Conservation (phyloP, 73 alveolate species). For the Paramecium biaurelia region DNA sequence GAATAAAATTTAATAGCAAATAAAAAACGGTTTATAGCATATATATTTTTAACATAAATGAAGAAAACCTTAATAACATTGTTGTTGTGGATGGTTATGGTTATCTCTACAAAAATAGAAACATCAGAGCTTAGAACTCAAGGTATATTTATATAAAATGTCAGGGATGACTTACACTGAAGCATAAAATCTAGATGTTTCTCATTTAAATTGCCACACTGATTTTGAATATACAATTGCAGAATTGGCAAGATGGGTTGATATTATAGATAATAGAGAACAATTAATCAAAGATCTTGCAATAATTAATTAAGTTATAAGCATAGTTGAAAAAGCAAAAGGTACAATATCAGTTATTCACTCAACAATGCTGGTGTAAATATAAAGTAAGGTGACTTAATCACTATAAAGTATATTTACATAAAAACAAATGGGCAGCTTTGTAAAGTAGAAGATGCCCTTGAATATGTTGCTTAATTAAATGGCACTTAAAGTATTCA, state of each 20-base stretch:
- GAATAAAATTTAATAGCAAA: neutral
- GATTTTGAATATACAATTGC: neutral
- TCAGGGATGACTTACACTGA: constrained; percentile 12
- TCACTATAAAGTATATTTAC: neutral
- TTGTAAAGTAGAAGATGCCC: neutral
- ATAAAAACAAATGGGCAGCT: neutral
- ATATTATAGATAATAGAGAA: constrained; percentile 23
- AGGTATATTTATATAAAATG: neutral
- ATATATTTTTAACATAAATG: neutral
- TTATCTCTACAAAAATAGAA: neutral
- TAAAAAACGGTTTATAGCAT: constrained; percentile 7
- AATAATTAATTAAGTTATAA: constrained; percentile 26
- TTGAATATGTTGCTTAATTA: neutral
- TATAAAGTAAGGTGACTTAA: neutral
- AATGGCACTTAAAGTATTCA: neutral
- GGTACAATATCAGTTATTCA: neutral
- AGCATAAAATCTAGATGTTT: constrained; percentile 8
- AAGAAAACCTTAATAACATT: constrained; percentile 29
- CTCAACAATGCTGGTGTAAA: neutral
- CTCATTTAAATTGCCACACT: neutral
- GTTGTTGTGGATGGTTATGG: constrained; percentile 26
- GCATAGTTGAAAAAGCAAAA: neutral
- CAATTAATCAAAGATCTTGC: neutral
- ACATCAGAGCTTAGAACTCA: neutral
- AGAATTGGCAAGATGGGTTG: constrained; percentile 37